Evolutionary conservation across 805 yeast species (phyloP).

Genomic region (Barnettozyma wickerhamii): DNA sequence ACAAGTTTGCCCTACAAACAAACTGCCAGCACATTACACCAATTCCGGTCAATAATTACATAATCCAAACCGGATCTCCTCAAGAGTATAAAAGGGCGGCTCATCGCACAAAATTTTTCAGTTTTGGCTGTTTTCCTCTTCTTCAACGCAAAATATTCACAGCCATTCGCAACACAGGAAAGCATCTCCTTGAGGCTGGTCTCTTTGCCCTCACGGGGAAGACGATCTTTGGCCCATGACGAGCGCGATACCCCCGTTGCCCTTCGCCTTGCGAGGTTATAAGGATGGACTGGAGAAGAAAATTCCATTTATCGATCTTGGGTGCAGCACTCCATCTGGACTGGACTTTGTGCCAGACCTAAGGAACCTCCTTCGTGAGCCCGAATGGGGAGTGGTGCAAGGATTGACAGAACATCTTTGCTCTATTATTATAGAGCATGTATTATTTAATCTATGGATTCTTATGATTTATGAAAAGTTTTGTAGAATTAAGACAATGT

Average conservation of each 20-base stretch:
- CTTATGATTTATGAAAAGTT: neutral
- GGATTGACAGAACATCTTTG: slow-evolving; percentile 41
- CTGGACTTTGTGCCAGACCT: slow-evolving; percentile 39
- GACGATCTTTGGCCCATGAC: slow-evolving; percentile 65
- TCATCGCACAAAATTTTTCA: slow-evolving; percentile 2
- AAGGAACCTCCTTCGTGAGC: slow-evolving; percentile 74
- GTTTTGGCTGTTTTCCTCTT: slow-evolving; percentile 7
- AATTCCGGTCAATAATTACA: neutral
- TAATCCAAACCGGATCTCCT: neutral
- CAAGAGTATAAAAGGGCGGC: neutral
- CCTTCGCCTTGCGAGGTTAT: slow-evolving; percentile 16
- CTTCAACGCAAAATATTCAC: slow-evolving; percentile 56
- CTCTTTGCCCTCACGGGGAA: slow-evolving; percentile 28
- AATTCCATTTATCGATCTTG: slow-evolving; percentile 49
- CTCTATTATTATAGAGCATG: too few relatives aligned
- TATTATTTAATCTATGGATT: slow-evolving; percentile 1
- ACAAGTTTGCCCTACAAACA: neutral
- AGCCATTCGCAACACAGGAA: slow-evolving; percentile 53
- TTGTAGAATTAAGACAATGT: too few relatives aligned
- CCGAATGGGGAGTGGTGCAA: slow-evolving; percentile 65
- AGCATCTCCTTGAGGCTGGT: slow-evolving; percentile 69
- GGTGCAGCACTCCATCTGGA: slow-evolving; percentile 68
- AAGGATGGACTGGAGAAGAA: slow-evolving; percentile 59
- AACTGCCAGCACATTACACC: neutral
- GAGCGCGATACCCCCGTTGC: slow-evolving; percentile 45